Conservation (phyloP, 805 yeast species). For the Sporopachydermia quercuum region DNA sequence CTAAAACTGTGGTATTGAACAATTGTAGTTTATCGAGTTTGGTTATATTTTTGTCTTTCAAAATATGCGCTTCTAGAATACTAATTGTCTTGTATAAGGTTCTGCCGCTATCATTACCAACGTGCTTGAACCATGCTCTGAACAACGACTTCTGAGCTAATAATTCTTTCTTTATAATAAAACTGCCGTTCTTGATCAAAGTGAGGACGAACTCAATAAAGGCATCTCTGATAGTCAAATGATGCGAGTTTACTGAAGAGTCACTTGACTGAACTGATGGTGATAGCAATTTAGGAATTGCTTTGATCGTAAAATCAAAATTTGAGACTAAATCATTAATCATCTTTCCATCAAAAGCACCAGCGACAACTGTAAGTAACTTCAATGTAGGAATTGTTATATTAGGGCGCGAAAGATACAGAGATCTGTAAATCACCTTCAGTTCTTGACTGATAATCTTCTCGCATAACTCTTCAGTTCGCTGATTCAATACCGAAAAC, state of each 20-base stretch:
- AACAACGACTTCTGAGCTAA: conserved; percentile 41
- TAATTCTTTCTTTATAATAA: conserved; percentile 50
- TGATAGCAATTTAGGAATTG: conserved; percentile 44
- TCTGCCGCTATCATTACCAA: conserved; percentile 38
- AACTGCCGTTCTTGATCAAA: conserved; percentile 32
- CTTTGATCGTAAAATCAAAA: conserved; percentile 54
- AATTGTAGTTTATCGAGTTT: conserved; percentile 60
- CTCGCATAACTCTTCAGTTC: conserved; percentile 28
- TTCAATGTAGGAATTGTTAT: conserved; percentile 48
- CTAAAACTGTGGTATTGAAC: conserved; percentile 62
- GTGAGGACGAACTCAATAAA: conserved; percentile 50
- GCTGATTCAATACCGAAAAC: conserved; percentile 12
- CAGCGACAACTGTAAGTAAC: conserved; percentile 36
- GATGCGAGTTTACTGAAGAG: conserved; percentile 9
- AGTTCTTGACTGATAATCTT: conserved; percentile 39
- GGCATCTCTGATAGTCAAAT: conserved; percentile 37
- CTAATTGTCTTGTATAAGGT: conserved; percentile 26
- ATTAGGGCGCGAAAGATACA: conserved; percentile 41
- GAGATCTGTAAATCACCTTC: conserved; percentile 53
- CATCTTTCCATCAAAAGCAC: conserved; percentile 32
- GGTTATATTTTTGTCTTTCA: conserved; percentile 45
- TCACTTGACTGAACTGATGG: conserved; percentile 31
- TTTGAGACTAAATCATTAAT: conserved; percentile 43
- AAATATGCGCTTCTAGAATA: conserved; percentile 33
- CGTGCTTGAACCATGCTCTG: conserved; percentile 52